Percentiles rank a stretch among this genome's conserved stretches.
Evolutionary conservation across 164 flowering plant genomes (phyloP).

Genomic region (Vitis amurensis): DNA sequence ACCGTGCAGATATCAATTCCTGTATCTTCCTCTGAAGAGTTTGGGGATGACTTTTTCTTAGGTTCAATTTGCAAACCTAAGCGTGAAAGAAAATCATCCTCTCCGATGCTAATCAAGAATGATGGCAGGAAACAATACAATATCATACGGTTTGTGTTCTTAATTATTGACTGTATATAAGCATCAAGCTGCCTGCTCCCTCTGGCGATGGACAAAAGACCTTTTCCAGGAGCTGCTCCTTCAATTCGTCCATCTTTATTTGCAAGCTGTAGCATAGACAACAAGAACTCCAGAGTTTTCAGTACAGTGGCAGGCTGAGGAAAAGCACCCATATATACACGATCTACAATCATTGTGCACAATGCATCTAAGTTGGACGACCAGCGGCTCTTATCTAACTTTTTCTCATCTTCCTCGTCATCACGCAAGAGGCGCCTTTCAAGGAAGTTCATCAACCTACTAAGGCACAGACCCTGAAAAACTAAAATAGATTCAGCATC

Average conservation of each 20-base stretch:
- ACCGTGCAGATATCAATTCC: slow-evolving; percentile 72
- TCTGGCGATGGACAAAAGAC: slow-evolving; percentile 83
- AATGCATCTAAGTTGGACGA: slow-evolving; percentile 81
- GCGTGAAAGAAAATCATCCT: slow-evolving; percentile 69
- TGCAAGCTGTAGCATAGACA: slow-evolving; percentile 93
- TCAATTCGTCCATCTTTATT: slow-evolving; percentile 97
- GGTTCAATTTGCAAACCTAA: slow-evolving; percentile 71
- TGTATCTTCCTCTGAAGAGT: slow-evolving; percentile 48
- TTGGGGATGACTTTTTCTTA: slow-evolving; percentile 38
- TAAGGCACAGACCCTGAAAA: slow-evolving; percentile 93
- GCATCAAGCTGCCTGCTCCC: slow-evolving; percentile 90
- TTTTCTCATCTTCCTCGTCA: slow-evolving; percentile 93
- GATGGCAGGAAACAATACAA: slow-evolving; percentile 92
- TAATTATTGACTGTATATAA: slow-evolving; percentile 81
- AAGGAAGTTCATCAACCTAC: slow-evolving; percentile 86
- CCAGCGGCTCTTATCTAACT: slow-evolving; percentile 92
- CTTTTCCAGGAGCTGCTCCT: slow-evolving; percentile 78
- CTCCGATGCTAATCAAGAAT: slow-evolving; percentile 75
- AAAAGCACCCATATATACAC: slow-evolving; percentile 96
- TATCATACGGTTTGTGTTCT: slow-evolving; percentile 89
- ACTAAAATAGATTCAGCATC: slow-evolving; percentile 79
- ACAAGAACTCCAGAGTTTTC: slow-evolving; percentile 81
- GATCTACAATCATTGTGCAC: slow-evolving; percentile 95
- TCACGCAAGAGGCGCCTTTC: slow-evolving; percentile 97
- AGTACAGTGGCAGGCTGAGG: slow-evolving; percentile 78